phyloP scores from a whole-genome alignment of 208 protist species.

The Trypanosoma platydactyli region DNA sequence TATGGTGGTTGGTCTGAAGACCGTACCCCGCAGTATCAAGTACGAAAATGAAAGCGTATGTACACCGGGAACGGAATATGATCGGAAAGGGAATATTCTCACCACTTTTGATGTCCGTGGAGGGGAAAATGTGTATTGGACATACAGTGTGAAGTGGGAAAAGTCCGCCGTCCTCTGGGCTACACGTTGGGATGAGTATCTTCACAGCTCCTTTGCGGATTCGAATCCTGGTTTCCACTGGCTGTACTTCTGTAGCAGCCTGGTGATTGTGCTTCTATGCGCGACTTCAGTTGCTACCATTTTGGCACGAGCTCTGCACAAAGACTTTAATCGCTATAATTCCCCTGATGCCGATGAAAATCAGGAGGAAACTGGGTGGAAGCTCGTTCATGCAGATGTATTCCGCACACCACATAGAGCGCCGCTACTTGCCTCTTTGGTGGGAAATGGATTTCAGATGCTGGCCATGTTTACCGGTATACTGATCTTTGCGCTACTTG shows the following conservation, averaged over 20 bases:
- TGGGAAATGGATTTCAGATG: slow-evolving; percentile 95
- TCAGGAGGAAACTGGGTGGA: slow-evolving; percentile 94
- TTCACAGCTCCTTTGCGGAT: slow-evolving; percentile 76
- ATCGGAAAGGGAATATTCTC: slow-evolving; percentile 9
- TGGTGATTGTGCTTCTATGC: slow-evolving; percentile 94
- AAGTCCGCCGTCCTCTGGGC: slow-evolving; percentile 89
- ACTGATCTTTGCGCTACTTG: slow-evolving; percentile 92
- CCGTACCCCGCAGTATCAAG: slow-evolving; percentile 50
- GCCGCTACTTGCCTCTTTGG: slow-evolving; percentile 83
- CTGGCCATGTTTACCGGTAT: slow-evolving; percentile 81
- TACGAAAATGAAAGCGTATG: slow-evolving; percentile 26
- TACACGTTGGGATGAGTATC: slow-evolving; percentile 97
- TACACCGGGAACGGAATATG: background rate
- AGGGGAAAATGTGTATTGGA: slow-evolving; percentile 53
- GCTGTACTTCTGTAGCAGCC: slow-evolving; percentile 95
- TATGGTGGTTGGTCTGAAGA: slow-evolving; percentile 77
- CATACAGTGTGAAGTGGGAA: slow-evolving; percentile 87
- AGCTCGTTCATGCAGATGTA: slow-evolving; percentile 97
- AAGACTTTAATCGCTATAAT: slow-evolving; percentile 96
- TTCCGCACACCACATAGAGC: slow-evolving; percentile 92
- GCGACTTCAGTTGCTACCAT: slow-evolving; percentile 90
- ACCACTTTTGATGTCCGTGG: slow-evolving; percentile 34
- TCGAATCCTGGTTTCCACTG: slow-evolving; percentile 83
- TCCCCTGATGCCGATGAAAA: slow-evolving; percentile 52
- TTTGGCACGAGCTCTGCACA: slow-evolving; percentile 94